Evolutionary conservation across 169 alveolate species (phyloP).

Genomic region (Plasmodium reichenowi): DNA sequence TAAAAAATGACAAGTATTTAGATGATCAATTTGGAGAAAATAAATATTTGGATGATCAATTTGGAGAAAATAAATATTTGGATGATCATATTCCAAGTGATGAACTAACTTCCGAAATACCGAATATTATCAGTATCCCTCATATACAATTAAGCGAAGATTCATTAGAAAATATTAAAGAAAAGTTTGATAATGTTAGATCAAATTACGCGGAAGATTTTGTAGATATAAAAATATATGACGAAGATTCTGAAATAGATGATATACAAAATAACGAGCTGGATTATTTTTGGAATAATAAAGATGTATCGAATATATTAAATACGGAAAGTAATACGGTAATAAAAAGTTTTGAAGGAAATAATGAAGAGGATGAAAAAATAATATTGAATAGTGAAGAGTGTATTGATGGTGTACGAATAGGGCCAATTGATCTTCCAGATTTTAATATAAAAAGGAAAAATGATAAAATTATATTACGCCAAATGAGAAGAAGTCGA

Average conservation of each 20-base stretch:
- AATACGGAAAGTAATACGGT: not conserved
- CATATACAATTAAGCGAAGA: not conserved
- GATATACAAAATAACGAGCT: conserved; percentile 39
- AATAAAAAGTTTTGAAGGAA: conserved; percentile 18
- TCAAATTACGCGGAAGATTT: conserved; percentile 32
- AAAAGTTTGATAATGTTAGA: not conserved
- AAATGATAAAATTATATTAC: not conserved
- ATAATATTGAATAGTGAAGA: conserved; percentile 5
- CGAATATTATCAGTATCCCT: too few species aligned
- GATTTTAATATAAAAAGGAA: conserved; percentile 1
- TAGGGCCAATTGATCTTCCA: not conserved
- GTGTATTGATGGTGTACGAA: not conserved
- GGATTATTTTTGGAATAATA: conserved; percentile 55
- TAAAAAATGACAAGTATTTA: too few species aligned
- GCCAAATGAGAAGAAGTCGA: conserved; percentile 17
- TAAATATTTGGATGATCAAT: too few species aligned
- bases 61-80: too few species aligned
- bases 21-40: too few species aligned
- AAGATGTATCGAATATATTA: conserved; percentile 45
- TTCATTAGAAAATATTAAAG: not conserved
- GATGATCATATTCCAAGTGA: too few species aligned
- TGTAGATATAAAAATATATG: conserved; percentile 60
- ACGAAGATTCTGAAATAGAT: conserved; percentile 66
- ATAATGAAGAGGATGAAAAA: not conserved
- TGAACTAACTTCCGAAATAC: too few species aligned